Percentiles rank a stretch among this genome's conserved stretches.
These are phyloP conservation scores for Stephania cephalantha DNA, from an alignment of 164 flowering plant species.

Conservation along the genomic window DNA sequence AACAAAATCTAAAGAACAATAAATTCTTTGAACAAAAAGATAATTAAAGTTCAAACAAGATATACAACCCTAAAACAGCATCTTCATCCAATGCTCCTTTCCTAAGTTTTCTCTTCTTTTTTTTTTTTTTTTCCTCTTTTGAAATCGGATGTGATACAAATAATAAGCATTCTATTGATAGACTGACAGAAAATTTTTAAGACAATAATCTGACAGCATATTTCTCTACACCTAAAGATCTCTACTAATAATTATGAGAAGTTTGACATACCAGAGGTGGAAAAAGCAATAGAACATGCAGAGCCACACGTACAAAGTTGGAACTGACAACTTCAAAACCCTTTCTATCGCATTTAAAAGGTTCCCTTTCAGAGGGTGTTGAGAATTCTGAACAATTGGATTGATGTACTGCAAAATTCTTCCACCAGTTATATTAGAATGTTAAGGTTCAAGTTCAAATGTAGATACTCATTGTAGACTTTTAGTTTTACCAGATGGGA, in stretches of 20 bases:
- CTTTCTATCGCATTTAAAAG: constrained; percentile 85
- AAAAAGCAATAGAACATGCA: constrained; percentile 99
- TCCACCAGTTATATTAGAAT: constrained; percentile 24
- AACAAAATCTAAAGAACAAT: neutral
- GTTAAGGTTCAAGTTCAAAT: neutral
- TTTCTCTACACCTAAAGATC: neutral
- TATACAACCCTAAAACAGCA: too few relatives aligned
- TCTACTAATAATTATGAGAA: constrained; percentile 3
- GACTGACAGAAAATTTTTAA: too few relatives aligned
- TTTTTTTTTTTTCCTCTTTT: too few relatives aligned
- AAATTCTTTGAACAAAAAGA: neutral
- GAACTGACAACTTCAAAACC: constrained; percentile 94
- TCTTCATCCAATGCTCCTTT: too few relatives aligned
- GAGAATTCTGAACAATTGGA: constrained; percentile 87
- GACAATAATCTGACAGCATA: too few relatives aligned
- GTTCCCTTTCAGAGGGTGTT: constrained; percentile 91
- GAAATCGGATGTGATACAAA: too few relatives aligned
- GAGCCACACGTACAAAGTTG: constrained; percentile 95
- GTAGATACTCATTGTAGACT: neutral
- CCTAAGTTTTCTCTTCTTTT: too few relatives aligned
- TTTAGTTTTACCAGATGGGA: constrained; percentile 3
- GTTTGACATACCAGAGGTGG: constrained; percentile 73
- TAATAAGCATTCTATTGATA: too few relatives aligned
- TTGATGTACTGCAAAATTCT: constrained; percentile 79
- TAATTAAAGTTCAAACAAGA: neutral